A percentile compares a stretch with the other conserved stretches of the same genome.
phyloP scores from a whole-genome alignment of 2,329 filamentous ascomycete species.

The Dissoconium aciculare region DNA sequence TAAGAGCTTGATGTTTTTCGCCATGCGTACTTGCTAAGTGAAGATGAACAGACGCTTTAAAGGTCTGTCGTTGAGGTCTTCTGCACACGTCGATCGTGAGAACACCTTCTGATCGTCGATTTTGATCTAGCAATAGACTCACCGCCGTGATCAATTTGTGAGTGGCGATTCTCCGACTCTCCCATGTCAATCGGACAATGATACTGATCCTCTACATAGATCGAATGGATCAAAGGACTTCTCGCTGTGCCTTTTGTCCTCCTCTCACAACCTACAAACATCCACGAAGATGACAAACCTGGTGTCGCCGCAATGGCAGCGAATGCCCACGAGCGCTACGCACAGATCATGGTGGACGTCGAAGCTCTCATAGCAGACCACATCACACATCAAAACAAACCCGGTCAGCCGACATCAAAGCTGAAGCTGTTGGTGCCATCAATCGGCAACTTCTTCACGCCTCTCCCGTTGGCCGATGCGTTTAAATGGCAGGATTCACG shows the following conservation, averaged over 20 bases:
- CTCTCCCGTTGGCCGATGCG: conserved; percentile 70
- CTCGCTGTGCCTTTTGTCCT: conserved; percentile 92
- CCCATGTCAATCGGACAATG: background rate
- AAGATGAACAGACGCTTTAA: no score
- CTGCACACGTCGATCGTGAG: no score
- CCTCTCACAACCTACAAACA: conserved; percentile 82
- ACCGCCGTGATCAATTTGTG: conserved; percentile 80
- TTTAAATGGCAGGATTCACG: conserved; percentile 81
- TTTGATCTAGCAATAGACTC: no score
- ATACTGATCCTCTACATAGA: conserved; percentile 9
- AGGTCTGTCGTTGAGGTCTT: no score
- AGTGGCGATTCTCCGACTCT: no score
- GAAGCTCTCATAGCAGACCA: conserved; percentile 86
- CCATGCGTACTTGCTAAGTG: no score
- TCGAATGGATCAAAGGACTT: conserved; percentile 69
- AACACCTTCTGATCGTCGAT: no score
- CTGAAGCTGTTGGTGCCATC: conserved; percentile 81
- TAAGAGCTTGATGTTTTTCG: no score
- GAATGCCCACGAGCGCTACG: conserved; percentile 74
- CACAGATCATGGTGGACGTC: conserved; percentile 88
- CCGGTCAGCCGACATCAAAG: conserved; percentile 49
- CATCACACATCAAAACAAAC: conserved; percentile 56
- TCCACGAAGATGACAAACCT: conserved; percentile 55
- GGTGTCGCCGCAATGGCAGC: conserved; percentile 51
- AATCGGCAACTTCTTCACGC: conserved; percentile 87